Evolutionary conservation across 192 early-diverging fungal genomes (phyloP).

Genomic region (Backusella macrospora): DNA sequence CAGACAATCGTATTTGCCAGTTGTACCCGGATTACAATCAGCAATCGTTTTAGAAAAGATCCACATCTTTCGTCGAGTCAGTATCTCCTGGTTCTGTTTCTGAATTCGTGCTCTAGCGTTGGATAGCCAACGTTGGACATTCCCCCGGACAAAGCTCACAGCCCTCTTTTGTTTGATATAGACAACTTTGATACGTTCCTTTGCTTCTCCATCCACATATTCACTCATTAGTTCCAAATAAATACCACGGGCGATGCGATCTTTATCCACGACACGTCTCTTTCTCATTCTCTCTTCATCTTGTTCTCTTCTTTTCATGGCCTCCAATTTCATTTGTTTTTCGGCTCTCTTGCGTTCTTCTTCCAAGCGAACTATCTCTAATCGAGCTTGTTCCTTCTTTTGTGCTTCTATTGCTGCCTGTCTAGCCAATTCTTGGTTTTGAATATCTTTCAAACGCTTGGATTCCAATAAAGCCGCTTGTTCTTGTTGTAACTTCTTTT

Average conservation of each 20-base stretch:
- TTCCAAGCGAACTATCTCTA: background rate
- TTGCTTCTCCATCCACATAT: background rate
- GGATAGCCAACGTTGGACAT: background rate
- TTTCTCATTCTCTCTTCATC: background rate
- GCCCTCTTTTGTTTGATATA: background rate
- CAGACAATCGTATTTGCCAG: too few relatives aligned
- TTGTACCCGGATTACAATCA: too few relatives aligned
- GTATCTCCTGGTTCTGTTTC: background rate
- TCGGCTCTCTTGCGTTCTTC: background rate
- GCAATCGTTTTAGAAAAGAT: background rate
- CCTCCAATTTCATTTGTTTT: background rate
- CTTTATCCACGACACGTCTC: background rate
- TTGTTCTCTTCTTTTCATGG: background rate
- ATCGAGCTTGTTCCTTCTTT: background rate
- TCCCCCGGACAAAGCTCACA: background rate
- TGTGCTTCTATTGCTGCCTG: constrained; percentile 12
- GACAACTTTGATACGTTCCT: background rate
- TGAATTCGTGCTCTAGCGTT: background rate
- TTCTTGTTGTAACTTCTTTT: background rate
- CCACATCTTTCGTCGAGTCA: too few relatives aligned
- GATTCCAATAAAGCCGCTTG: background rate
- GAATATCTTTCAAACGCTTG: background rate
- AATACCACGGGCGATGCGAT: background rate
- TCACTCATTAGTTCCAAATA: constrained; percentile 6
- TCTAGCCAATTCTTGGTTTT: background rate